Base-by-base conservation (phyloP, 768 basidiomycete genomes). In the Psilocybe cubensis region DNA sequence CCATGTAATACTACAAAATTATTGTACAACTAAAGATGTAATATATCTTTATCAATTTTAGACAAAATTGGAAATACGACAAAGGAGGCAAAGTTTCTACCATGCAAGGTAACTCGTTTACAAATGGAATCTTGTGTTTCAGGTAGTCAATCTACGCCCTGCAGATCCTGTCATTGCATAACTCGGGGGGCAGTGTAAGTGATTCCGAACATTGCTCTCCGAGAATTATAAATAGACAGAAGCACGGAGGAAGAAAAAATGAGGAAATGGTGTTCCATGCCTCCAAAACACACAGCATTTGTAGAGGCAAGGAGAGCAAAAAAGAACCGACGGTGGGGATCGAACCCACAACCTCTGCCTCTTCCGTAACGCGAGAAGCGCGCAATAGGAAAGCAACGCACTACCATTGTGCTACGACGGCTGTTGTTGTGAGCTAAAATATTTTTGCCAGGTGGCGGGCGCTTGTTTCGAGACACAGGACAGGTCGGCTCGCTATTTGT, bases 321-420 rank as follows among this genome's bases (percentile, higher is more conserved):
- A 56, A 60, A 56, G 24, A 60, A 60, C 59, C 59, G 48, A 58
- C 60, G 59, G 50, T 54, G 65, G 57, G 65, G 50, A 40, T 66
- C 65, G 65, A 67, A 67, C 66, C 46, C 66, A 57, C 64, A 67
- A 51, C 66, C 64, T 68, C 57, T 66, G 66, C 66, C 66, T 68
- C 14, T 38, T 7, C 29, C 8, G 24, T 31, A 27, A 29, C 5
- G 27, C 27, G 31, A 17, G 14, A 21, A 2, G 27, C 24, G 21
- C 25, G n/a, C 28, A 29, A 38, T 66, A 66, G 65, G 67, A 68
- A 66, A 64, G 65, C 67, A 68, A 66, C 65, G 67, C 65, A 64
- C 65, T 66, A 68, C 67, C 63, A 66, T 66, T 66, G 65, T 63
- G 67, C 67, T 64, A 64, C 67, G 62, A 52, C 57, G 65, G 65